These are phyloP conservation scores for Salix brachista DNA, from an alignment of 345 rosid species.

Conservation along the genomic window DNA sequence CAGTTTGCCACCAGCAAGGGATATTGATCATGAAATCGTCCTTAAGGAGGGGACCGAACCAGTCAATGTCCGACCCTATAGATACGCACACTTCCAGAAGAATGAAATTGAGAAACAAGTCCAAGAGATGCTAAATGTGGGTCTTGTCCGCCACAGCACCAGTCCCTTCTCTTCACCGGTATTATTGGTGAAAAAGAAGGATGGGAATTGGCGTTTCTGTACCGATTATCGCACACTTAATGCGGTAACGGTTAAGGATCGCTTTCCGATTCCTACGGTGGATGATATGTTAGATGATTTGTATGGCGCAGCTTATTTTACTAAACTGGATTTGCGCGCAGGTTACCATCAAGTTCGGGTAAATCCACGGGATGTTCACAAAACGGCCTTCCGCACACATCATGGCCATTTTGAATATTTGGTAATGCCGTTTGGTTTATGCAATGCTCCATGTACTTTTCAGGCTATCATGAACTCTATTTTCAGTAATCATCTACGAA, in stretches of 20 bases:
- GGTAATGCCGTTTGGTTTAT: not conserved
- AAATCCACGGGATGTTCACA: not conserved
- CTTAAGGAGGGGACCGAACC: not conserved
- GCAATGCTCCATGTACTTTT: not conserved
- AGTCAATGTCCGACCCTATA: conserved; percentile 1
- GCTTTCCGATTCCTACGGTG: not conserved
- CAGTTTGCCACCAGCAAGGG: not conserved
- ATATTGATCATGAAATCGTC: not conserved
- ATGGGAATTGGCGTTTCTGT: no score
- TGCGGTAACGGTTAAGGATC: not conserved
- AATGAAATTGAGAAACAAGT: not conserved
- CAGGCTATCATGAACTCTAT: not conserved
- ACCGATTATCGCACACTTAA: not conserved
- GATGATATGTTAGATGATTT: not conserved
- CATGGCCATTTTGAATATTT: not conserved
- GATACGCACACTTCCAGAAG: not conserved
- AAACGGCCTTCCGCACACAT: not conserved
- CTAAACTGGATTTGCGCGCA: not conserved
- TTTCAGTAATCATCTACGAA: not conserved
- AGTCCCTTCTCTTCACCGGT: not conserved
- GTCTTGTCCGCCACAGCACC: not conserved
- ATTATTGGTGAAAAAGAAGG: no score
- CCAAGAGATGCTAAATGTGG: not conserved
- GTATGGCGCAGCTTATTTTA: not conserved
- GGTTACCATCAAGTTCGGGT: not conserved